Evolutionary conservation across 1,139 yeast genomes (phyloP), one percentile per base, ranked within the genome.

Genomic region (Kodamaea sp.): DNA sequence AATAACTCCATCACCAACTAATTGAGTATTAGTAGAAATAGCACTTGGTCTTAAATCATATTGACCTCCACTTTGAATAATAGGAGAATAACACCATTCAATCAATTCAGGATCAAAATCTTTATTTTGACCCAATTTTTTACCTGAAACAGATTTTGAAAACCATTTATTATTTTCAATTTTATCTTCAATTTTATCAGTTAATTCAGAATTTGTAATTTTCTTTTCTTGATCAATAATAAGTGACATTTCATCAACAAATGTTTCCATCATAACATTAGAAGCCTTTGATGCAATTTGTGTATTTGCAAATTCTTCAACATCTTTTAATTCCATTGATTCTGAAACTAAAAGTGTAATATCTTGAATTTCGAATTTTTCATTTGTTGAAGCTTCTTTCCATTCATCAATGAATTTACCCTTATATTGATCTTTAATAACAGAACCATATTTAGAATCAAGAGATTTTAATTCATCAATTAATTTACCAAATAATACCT

Each of bases 11-110:
- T 84, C 84, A 8, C 85, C 84, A 31, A 75, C 75, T 43, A 90
- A 72, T 48, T 73, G 75, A 37, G 79, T 78, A 44, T 80, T 77
- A 39, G 78, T 77, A 0, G 95, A 83, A 48, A 81, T 77, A 1
- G 96, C 96, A 47, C 94, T 83, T 34, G 95, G 94, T 53, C 76
- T 83, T 55, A 90, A 70, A 59, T 89, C 96, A 57, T 81, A 90
- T 39, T 81, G 80, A 32, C 88, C 89, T 38, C 95, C 95, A 52
- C 95, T 84, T 63, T 90, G 96, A 43, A 92, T 75, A 41, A 88
- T 85, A 25, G 98, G 97, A 35, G 89, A 80, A 61, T 88, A 89
- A 52, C 96, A 86, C 97, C 97, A 92, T 61, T 92, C 97, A 28
- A 92, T 66, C 47, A 81, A 79, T 45, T 79, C 81, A 3, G 84